phyloP scores from a whole-genome alignment of 331 rosid genomes.

The Acacia concinna region DNA sequence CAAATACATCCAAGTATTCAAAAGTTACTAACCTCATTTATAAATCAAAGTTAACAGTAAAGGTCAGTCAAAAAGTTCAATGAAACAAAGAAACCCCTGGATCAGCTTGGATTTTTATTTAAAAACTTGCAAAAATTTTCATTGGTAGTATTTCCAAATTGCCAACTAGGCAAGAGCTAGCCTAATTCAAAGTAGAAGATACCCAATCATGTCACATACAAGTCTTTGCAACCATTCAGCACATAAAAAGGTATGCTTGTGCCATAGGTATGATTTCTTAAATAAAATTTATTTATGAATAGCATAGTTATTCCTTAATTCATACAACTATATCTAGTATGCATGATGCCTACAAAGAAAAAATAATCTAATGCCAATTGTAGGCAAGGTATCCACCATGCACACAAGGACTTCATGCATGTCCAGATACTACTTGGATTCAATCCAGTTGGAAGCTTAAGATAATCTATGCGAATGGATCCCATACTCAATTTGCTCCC shows the following conservation, averaged over 20 bases:
- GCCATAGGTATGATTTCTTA: neutral
- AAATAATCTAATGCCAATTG: neutral
- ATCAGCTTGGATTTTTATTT: neutral
- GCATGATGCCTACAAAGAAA: neutral
- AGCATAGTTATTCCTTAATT: neutral
- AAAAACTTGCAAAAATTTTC: neutral
- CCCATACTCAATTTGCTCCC: neutral
- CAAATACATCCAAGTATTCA: slow-evolving; percentile 15
- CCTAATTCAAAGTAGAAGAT: neutral
- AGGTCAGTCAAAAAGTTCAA: slow-evolving; percentile 1
- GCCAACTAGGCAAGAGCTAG: neutral
- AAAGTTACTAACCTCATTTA: neutral
- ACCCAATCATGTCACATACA: neutral
- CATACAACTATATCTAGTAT: neutral
- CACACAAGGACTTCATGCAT: neutral
- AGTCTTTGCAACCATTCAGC: neutral
- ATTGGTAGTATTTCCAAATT: neutral
- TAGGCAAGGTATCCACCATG: neutral
- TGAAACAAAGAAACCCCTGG: neutral
- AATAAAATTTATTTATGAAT: neutral
- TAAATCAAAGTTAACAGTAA: slow-evolving; percentile 10
- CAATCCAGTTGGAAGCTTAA: neutral
- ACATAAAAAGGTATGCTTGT: neutral
- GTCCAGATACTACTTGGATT: neutral
- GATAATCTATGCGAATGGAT: neutral